A percentile compares a stretch with the other conserved stretches of the same genome.
phyloP scores from a whole-genome alignment of 768 basidiomycete species.

The Tephrocybe sp. region DNA sequence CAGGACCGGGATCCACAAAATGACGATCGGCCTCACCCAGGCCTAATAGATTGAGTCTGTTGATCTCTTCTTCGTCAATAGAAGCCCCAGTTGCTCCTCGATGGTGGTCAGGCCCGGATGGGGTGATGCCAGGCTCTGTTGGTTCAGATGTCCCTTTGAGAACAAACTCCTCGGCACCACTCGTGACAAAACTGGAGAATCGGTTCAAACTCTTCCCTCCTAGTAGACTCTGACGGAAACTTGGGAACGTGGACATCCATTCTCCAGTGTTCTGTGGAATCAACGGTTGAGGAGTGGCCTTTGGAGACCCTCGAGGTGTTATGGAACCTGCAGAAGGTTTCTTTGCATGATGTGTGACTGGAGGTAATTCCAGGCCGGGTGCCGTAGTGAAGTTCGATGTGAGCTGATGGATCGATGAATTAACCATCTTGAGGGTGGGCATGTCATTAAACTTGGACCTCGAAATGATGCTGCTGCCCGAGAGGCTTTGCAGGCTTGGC shows the following conservation, averaged over 20 bases:
- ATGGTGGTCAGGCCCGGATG: constrained; percentile 20
- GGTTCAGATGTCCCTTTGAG: constrained; percentile 61
- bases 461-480: constrained; percentile 88
- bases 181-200: constrained; percentile 85
- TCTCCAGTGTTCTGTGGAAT: constrained; percentile 71
- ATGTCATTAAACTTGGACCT: constrained; percentile 94
- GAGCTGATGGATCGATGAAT: constrained; percentile 40
- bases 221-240: constrained; percentile 67
- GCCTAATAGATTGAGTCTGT: constrained; percentile 37
- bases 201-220: constrained; percentile 78
- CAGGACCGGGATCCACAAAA: constrained; percentile 65
- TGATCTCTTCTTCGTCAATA: constrained; percentile 40
- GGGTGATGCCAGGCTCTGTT: constrained; percentile 27
- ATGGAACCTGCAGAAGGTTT: constrained; percentile 39
- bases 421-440: constrained; percentile 76
- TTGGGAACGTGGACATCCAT: constrained; percentile 57
- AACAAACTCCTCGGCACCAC: constrained; percentile 81
- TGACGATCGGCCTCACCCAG: constrained; percentile 63
- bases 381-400: constrained; percentile 60
- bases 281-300: constrained; percentile 40
- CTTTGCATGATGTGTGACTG: constrained; percentile 23
- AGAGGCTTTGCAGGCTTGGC: constrained; percentile 83
- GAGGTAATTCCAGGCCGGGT: constrained; percentile 39
- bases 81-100: constrained; percentile 32
- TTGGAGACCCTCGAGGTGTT: constrained; percentile 49